A percentile compares a stretch with the other conserved stretches of the same genome.
These are phyloP conservation scores for Colletotrichum shisoi DNA, from an alignment of 2,329 filamentous ascomycete species.

Conservation along the genomic window DNA sequence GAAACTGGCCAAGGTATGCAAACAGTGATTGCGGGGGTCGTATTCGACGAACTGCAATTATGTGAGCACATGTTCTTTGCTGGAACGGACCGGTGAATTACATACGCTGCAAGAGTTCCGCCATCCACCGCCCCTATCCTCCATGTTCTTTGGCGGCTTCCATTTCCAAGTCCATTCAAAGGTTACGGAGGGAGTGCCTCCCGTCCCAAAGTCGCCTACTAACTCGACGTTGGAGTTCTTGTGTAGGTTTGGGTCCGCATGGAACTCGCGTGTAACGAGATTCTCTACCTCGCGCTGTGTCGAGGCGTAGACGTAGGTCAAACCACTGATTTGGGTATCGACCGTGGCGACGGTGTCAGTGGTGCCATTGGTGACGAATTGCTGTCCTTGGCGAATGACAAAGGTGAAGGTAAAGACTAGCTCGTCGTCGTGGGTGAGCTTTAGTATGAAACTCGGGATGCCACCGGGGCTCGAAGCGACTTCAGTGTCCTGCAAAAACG, in stretches of 20 bases:
- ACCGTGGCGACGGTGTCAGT: slow-evolving; percentile 50
- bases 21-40: slow-evolving; percentile 86
- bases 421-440: slow-evolving; percentile 89
- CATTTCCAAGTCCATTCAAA: slow-evolving; percentile 98
- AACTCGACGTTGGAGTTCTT: slow-evolving; percentile 96
- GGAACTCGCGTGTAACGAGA: slow-evolving; percentile 91
- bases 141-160: slow-evolving; percentile 82
- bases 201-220: slow-evolving; percentile 89
- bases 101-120: slow-evolving; percentile 89
- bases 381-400: slow-evolving; percentile 67
- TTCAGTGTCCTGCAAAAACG: slow-evolving; percentile 75
- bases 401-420: slow-evolving; percentile 94
- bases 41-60: slow-evolving; percentile 85
- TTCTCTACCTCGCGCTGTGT: slow-evolving; percentile 89
- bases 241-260: slow-evolving; percentile 95
- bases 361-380: slow-evolving; percentile 54
- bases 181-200: slow-evolving; percentile 80
- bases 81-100: slow-evolving; percentile 34
- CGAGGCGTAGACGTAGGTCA: slow-evolving; percentile 92
- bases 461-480: slow-evolving; percentile 52
- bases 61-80: slow-evolving; percentile 43
- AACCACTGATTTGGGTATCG: slow-evolving; percentile 83
- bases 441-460: slow-evolving; percentile 80
- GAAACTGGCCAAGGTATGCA: slow-evolving; percentile 90
- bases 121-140: slow-evolving; percentile 91